phyloP scores from a whole-genome alignment of 495 filamentous ascomycete genomes.

The Aspergillus sclerotiicarbonarius region DNA sequence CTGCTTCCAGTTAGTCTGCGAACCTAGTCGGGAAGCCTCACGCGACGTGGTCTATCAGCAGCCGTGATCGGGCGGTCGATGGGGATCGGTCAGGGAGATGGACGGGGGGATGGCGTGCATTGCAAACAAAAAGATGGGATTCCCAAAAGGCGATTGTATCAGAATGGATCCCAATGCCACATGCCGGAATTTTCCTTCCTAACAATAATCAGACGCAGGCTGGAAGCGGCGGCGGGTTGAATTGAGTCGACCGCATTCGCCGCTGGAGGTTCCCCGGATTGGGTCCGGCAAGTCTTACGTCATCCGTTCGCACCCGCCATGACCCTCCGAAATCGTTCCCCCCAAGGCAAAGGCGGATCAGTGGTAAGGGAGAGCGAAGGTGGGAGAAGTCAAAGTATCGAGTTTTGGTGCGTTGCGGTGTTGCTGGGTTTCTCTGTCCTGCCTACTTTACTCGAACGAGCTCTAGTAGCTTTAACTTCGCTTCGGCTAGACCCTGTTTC shows the following conservation, averaged over 20 bases:
- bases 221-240: slow-evolving; percentile 2
- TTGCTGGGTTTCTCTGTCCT: neutral
- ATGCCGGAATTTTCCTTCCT: too few relatives aligned
- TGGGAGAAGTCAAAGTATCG: neutral
- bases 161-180: too few relatives aligned
- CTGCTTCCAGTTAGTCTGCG: too few relatives aligned
- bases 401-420: neutral
- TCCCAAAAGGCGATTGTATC: too few relatives aligned
- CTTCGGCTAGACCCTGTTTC: neutral
- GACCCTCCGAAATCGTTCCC: slow-evolving; percentile 11
- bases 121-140: too few relatives aligned
- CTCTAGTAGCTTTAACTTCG: neutral
- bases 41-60: too few relatives aligned
- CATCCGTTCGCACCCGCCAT: slow-evolving; percentile 29
- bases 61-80: too few relatives aligned
- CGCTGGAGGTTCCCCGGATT: slow-evolving; percentile 33
- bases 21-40: too few relatives aligned
- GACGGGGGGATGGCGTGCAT: too few relatives aligned
- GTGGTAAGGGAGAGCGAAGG: neutral
- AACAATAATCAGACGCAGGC: neutral
- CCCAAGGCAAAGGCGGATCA: neutral
- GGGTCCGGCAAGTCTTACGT: slow-evolving; percentile 40
- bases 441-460: neutral
- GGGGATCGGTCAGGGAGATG: too few relatives aligned
- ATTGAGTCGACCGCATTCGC: slow-evolving; percentile 24